Evolutionary conservation across 306 rosid genomes (phyloP), one percentile per base, ranked within the genome.

Genomic region (Hippophae rhamnoides): DNA sequence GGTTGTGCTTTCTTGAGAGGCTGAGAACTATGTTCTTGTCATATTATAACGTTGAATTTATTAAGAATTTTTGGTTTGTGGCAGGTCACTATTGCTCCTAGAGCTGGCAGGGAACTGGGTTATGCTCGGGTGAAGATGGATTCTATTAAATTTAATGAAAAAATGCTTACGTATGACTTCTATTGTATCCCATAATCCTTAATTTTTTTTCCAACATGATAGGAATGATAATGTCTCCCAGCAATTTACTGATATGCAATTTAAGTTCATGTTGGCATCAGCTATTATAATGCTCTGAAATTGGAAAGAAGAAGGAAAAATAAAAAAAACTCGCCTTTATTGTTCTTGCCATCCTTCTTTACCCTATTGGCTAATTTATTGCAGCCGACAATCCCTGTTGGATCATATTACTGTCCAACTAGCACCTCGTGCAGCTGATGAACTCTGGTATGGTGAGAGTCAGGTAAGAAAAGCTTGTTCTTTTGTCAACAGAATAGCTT

Each of bases 361-460:
- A 67, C 61, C 38, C 5, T 50, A 47, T 61, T 66, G 63, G 25
- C 50, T 68, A 54, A 62, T 76, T 46, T 69, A 38, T 49, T 72
- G 89, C 89, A 92, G 98, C 64, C 92, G 95, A 13, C 95, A 87
- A 69, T 87, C 98, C 57, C 84, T 87, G 60, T 71, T 87, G 56
- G 96, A 92, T 74, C 95, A 87, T 78, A 92, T 92, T 67, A 92
- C 96, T 47, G 86, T 87, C 78, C 96, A 85, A 81, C 83, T 92
- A 56, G 96, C 98, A 54, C 95, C 98, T 18, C 96, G 98, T 61
- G 98, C 98, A 18, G 98, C 98, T 45, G 98, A 87, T 82, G 96
- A 85, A 77, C 69, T 92, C 55, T 87, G 95, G 92, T 78, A 72
- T 62, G 98, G 98, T 51, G 80, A 68, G 67, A 80, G 26, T 75